Evolutionary conservation across 352 stramenopile genomes (phyloP), one percentile per base, ranked within the genome.

Genomic region (Pythium angustatum): DNA sequence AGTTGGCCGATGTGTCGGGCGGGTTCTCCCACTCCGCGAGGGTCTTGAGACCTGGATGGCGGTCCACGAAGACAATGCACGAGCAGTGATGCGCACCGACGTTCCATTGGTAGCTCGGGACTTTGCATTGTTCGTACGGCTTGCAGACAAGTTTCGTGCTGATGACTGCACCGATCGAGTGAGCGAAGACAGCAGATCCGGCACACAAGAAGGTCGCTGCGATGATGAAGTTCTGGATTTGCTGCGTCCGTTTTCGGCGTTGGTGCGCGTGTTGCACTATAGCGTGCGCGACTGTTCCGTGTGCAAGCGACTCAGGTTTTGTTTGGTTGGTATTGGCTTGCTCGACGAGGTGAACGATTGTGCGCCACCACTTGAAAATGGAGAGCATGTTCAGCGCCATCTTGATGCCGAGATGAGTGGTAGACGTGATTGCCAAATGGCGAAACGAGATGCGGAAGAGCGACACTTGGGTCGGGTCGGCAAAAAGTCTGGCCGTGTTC

Each of bases 401-500:
- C n/a, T 83, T 83, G 19, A 72, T 66, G 36, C 76, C 59, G 0
- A 83, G 44, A 11, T 49, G 63, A 0, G 58, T 43, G 0, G 58
- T 44, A 0, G 72, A 66, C 17, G 62, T 71, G 61, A 87, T 71
- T 38, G 74, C 75, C 40, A 87, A 28, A 43, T 79, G 75, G 27
- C 68, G 69, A 52, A 87, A 84, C 7, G 66, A 75, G 26, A 76
- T 76, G 10, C 75, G 69, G 15, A 84, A 76, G 33, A 72, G 63
- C 5, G 73, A 73, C 21, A 84, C 68, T 19, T 81, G 44, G 2
- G 43, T 58, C 10, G 79, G 77, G 31, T 88, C 69, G 44, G 72
- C 75, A 44, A 78, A 81, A 1, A 88, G 54, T 1, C 77, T 44
- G 12, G 77, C 77, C 6, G 69, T 71, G 0, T 68, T 66, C 10